Evolutionary conservation across 2,329 filamentous ascomycete genomes (phyloP).

Genomic region (Pseudocercospora crystallina): DNA sequence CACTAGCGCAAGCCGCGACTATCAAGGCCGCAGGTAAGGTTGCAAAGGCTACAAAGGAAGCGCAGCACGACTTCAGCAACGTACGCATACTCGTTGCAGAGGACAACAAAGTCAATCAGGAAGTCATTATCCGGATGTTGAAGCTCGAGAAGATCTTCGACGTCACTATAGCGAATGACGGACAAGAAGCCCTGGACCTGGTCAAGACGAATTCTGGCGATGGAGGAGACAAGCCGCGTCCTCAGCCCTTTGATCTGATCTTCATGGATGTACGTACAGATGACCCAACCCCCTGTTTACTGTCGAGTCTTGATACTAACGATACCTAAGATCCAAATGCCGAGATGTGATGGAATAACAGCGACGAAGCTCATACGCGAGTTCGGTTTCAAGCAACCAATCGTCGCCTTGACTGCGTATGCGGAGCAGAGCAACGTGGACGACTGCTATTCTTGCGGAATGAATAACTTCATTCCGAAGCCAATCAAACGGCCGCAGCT

Average conservation of each 20-base stretch:
- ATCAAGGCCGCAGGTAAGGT: slow-evolving; percentile 50
- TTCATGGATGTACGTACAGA: slow-evolving; percentile 88
- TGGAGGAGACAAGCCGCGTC: too few species aligned
- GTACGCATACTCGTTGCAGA: slow-evolving; percentile 85
- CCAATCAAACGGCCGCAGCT: slow-evolving; percentile 78
- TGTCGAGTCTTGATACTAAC: too few species aligned
- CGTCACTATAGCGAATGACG: slow-evolving; percentile 69
- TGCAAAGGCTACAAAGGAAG: slow-evolving; percentile 50
- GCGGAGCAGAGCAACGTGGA: slow-evolving; percentile 76
- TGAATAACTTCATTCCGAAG: slow-evolving; percentile 81
- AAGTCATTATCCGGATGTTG: slow-evolving; percentile 62
- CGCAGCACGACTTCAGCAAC: slow-evolving; percentile 58
- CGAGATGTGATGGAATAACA: slow-evolving; percentile 84
- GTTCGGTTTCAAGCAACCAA: slow-evolving; percentile 83
- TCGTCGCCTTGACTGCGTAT: slow-evolving; percentile 88
- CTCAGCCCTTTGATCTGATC: slow-evolving; percentile 69
- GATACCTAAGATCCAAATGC: slow-evolving; percentile 61
- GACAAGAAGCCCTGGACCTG: slow-evolving; percentile 76
- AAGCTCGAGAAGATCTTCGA: slow-evolving; percentile 78
- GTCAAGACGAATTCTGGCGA: slow-evolving; percentile 56
- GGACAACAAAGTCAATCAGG: slow-evolving; percentile 66
- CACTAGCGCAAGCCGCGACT: slow-evolving; percentile 38
- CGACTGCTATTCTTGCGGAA: slow-evolving; percentile 74
- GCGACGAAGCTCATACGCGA: slow-evolving; percentile 81
- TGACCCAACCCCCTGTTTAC: too few species aligned